A percentile compares a stretch with the other conserved stretches of the same genome.
phyloP scores from a whole-genome alignment of 305 asterid genomes.

The Fraxinus angustifolia region DNA sequence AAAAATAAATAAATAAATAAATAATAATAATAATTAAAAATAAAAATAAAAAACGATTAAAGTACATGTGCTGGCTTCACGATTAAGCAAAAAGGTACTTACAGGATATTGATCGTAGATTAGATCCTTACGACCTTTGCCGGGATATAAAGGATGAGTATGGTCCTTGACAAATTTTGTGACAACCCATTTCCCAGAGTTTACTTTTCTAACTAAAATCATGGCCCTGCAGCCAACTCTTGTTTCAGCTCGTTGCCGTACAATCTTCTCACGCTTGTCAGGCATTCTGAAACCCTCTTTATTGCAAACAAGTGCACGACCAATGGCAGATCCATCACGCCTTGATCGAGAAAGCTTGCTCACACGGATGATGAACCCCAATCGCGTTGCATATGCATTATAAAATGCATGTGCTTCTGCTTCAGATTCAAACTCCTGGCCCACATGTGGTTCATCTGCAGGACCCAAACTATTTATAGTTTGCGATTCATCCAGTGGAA shows the following conservation, averaged over 20 bases:
- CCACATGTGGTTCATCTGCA: slow-evolving; percentile 68
- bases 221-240: slow-evolving; percentile 98
- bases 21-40: no score
- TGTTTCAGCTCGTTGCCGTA: slow-evolving; percentile 88
- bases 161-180: slow-evolving; percentile 90
- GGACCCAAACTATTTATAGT: slow-evolving; percentile 44
- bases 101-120: slow-evolving; percentile 84
- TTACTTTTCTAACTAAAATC: slow-evolving; percentile 81
- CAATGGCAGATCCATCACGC: slow-evolving; percentile 96
- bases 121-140: slow-evolving; percentile 78
- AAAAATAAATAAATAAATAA: not conserved
- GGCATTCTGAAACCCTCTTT: slow-evolving; percentile 94
- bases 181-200: slow-evolving; percentile 79
- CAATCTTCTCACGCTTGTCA: slow-evolving; percentile 86
- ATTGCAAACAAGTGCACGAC: slow-evolving; percentile 95
- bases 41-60: not conserved
- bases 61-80: not conserved
- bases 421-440: slow-evolving; percentile 92
- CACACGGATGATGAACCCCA: slow-evolving; percentile 84
- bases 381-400: slow-evolving; percentile 73
- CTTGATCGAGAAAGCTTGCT: slow-evolving; percentile 97
- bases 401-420: slow-evolving; percentile 92
- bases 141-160: slow-evolving; percentile 79
- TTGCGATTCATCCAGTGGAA: slow-evolving; percentile 55
- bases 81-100: slow-evolving; percentile 16